Evolutionary conservation across 768 basidiomycete genomes (phyloP), one percentile per base, ranked within the genome.

Genomic region (Boletus tylopilopsis): DNA sequence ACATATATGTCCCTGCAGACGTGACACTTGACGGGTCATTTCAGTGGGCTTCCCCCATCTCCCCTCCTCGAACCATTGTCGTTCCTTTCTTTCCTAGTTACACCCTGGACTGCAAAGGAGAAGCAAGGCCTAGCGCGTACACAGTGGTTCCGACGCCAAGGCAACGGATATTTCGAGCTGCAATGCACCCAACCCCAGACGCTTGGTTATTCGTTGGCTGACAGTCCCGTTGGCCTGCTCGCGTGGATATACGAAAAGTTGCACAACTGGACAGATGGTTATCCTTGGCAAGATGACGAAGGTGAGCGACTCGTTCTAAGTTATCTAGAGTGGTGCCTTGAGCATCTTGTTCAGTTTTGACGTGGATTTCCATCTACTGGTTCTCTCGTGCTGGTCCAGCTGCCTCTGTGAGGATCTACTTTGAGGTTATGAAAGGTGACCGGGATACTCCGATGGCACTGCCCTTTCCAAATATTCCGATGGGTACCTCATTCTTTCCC

Each of bases 301-400:
- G 72, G 82, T 48, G 6, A 75, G 50, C 23, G 16, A 2, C 21
- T n/a, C 23, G 4, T 15, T 34, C 13, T 9, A 13, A 6, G 15
- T 24, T 18, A 11, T 11, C 16, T 34, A 6, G 4, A 22, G 18
- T 5, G 21, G 13, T 39, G 1, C 39, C 42, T n/a, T n/a, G n/a
- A n/a, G n/a, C 4, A 54, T 16, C n/a, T 6, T 12, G 22, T 66
- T 18, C 46, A 81, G 81, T 82, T 1, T 54, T 84, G 24, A 79
- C 77, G 0, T 84, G 81, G 80, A 61, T 80, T 21, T 81, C 79
- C 2, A 69, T 80, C 18, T 80, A 76, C 56, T 78, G 72, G 69
- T 81, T 83, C 64, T 82, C 80, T n/a, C 73, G 75, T 12, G 71
- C 75, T 0, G 80, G 81, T 0, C 80, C 82, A 5, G 73, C 80